Evolutionary conservation across 257 asterid genomes (phyloP).

Genomic region (Linderniella brevidens): DNA sequence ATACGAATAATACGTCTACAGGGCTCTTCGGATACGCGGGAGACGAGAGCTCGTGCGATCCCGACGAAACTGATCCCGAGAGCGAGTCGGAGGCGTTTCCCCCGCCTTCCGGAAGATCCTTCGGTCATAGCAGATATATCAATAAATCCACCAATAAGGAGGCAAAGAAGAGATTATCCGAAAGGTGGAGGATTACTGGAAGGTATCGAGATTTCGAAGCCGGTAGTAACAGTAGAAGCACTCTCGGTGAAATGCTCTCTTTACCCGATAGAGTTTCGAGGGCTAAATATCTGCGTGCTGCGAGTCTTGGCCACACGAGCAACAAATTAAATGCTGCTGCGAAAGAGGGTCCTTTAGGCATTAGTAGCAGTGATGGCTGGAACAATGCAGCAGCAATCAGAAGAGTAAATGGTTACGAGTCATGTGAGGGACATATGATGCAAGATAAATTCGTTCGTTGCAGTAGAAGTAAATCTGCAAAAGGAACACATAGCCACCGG

Average conservation of each 20-base stretch:
- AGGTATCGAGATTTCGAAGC: constrained; percentile 38
- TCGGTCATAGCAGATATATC: constrained; percentile 20
- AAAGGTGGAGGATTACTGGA: constrained; percentile 73
- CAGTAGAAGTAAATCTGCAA: constrained; percentile 26
- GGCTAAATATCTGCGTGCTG: constrained; percentile 16
- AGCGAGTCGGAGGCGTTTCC: constrained; percentile 31
- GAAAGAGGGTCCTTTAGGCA: constrained; percentile 32
- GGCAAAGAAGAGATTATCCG: constrained; percentile 64
- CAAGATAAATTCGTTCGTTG: constrained; percentile 14
- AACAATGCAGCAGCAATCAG: constrained; percentile 32
- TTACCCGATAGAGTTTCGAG: constrained; percentile 27
- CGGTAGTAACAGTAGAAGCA: constrained; percentile 28
- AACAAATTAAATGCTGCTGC: constrained; percentile 7
- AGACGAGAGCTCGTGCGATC: constrained; percentile 74
- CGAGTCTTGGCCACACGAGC: constrained; percentile 13
- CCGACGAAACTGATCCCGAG: constrained; percentile 58
- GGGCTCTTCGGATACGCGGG: constrained; percentile 64
- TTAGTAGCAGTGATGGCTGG: constrained; percentile 82
- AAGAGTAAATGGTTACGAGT: constrained; percentile 26
- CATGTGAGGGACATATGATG: constrained; percentile 19
- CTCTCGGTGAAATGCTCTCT: constrained; percentile 77
- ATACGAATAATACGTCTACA: constrained; percentile 17
- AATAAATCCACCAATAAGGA: constrained; percentile 43
- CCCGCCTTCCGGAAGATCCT: constrained; percentile 29
- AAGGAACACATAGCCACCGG: constrained; percentile 23